Percentiles rank a stretch among this genome's conserved stretches.
Conservation (phyloP, 2,329 filamentous ascomycete species). For the Nemania serpens region DNA sequence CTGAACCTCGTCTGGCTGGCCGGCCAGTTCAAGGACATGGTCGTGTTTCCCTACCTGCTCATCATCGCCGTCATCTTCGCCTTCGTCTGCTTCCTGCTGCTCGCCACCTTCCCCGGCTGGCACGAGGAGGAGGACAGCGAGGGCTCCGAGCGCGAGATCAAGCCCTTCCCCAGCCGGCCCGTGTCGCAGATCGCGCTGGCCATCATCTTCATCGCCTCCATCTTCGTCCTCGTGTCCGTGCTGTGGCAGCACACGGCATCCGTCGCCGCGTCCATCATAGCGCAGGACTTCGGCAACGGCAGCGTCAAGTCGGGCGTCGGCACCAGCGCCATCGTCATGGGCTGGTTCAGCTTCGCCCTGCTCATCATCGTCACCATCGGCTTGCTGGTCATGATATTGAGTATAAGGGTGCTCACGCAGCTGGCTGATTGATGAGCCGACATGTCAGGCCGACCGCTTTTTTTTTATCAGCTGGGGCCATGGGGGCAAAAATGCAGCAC, state of each 20-base stretch:
- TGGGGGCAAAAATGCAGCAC: constrained; percentile 1
- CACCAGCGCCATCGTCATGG: constrained; percentile 91
- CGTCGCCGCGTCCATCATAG: constrained; percentile 90
- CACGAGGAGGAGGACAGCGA: constrained; percentile 84
- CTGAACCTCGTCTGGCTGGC: constrained; percentile 97
- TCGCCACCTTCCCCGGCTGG: constrained; percentile 97
- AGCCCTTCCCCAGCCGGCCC: constrained; percentile 88
- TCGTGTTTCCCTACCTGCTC: constrained; percentile 96
- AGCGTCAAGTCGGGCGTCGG: constrained; percentile 43
- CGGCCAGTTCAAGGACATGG: constrained; percentile 95
- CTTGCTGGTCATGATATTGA: constrained; percentile 93
- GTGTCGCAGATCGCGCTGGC: constrained; percentile 92
- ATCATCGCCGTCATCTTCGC: constrained; percentile 98
- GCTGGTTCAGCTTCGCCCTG: constrained; percentile 94
- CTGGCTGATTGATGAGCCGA: constrained; percentile 47
- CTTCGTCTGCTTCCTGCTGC: constrained; percentile 91
- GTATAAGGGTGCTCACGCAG: constrained; percentile 78
- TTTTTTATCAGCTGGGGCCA: background rate
- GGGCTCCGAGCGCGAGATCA: constrained; percentile 86
- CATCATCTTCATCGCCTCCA: constrained; percentile 80
- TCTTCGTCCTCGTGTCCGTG: constrained; percentile 74
- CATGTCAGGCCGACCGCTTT: background rate
- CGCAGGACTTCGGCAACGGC: constrained; percentile 50
- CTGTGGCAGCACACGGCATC: constrained; percentile 96
- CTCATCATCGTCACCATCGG: constrained; percentile 96